A percentile compares a stretch with the other conserved stretches of the same genome.
Evolutionary conservation across 2,329 filamentous ascomycete species (phyloP).

Genomic region (Aspergillus awamori): DNA sequence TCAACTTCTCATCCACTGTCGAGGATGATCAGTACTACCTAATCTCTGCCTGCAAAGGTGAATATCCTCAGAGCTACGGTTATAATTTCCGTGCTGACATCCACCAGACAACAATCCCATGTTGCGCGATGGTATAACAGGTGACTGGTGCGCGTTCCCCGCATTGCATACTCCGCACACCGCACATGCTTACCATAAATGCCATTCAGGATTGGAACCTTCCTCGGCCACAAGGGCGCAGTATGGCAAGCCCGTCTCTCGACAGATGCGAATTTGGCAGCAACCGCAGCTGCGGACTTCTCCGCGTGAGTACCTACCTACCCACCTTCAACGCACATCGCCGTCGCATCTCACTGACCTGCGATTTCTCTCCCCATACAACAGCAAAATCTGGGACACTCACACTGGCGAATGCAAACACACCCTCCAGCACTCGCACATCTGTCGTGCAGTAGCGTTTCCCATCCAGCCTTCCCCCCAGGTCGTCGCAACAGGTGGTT

Average conservation of each 20-base stretch:
- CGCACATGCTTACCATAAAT: neutral
- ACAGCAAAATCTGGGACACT: conserved; percentile 94
- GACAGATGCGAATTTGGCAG: conserved; percentile 82
- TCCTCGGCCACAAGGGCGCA: conserved; percentile 96
- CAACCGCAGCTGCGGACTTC: conserved; percentile 94
- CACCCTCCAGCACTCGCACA: conserved; percentile 89
- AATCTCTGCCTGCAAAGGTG: conserved; percentile 90
- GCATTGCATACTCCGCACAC: neutral
- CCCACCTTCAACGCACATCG: conserved; percentile 1
- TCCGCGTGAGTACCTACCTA: conserved; percentile 67
- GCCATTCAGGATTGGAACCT: conserved; percentile 77
- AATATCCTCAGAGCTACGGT: neutral
- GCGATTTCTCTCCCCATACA: conserved; percentile 32
- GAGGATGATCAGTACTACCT: conserved; percentile 86
- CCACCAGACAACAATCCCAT: conserved; percentile 89
- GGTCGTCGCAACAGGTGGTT: conserved; percentile 86
- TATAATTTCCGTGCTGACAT: conserved; percentile 4
- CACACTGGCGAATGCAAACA: conserved; percentile 87
- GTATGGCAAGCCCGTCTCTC: conserved; percentile 95
- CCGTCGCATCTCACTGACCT: conserved; percentile 2
- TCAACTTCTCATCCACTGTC: conserved; percentile 82
- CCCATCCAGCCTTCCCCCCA: conserved; percentile 76
- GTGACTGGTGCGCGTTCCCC: conserved; percentile 70
- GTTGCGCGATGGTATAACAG: conserved; percentile 93
- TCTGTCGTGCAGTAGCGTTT: conserved; percentile 91